A percentile compares a stretch with the other conserved stretches of the same genome.
These are phyloP conservation scores for Kwoniella botswanensis DNA, from an alignment of 768 basidiomycete species.

Conservation along the genomic window DNA sequence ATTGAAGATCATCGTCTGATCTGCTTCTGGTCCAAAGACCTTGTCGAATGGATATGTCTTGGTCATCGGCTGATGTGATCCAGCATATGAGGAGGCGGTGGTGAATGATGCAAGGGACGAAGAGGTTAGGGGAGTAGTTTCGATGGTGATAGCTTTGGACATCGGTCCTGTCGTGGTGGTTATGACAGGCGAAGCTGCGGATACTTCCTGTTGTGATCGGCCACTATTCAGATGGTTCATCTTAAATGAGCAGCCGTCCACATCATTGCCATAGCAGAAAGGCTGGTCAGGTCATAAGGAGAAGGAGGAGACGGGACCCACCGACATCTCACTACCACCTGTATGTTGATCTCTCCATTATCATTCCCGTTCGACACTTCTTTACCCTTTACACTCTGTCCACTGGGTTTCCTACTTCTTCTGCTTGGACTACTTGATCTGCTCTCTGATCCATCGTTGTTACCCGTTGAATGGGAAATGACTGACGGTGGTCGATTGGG, in stretches of 20 bases:
- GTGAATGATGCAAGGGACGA: slow-evolving; percentile 45
- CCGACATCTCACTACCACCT: slow-evolving; percentile 89
- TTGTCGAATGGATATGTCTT: slow-evolving; percentile 89
- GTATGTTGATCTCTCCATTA: slow-evolving; percentile 79
- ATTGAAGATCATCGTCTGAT: slow-evolving; percentile 90
- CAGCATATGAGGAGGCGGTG: slow-evolving; percentile 53
- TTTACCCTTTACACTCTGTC: slow-evolving; percentile 15
- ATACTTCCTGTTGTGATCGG: slow-evolving; percentile 81
- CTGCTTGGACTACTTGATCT: slow-evolving; percentile 31
- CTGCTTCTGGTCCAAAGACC: slow-evolving; percentile 95
- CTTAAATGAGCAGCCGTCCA: neutral
- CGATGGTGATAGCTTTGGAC: slow-evolving; percentile 76
- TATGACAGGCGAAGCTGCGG: slow-evolving; percentile 85
- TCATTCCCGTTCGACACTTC: slow-evolving; percentile 12
- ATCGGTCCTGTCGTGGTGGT: slow-evolving; percentile 77
- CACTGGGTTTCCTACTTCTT: slow-evolving; percentile 19
- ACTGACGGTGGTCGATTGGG: slow-evolving; percentile 43
- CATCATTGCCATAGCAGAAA: neutral
- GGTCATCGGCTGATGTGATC: slow-evolving; percentile 43
- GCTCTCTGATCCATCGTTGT: slow-evolving; percentile 15
- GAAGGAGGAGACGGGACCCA: slow-evolving; percentile 54
- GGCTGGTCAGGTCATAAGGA: neutral
- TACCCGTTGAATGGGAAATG: slow-evolving; percentile 29
- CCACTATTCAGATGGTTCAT: slow-evolving; percentile 40
- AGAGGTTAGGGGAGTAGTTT: slow-evolving; percentile 62